Base-by-base conservation (phyloP, 371 early-diverging fungal species). In the Syncephalastrum contaminatum region DNA sequence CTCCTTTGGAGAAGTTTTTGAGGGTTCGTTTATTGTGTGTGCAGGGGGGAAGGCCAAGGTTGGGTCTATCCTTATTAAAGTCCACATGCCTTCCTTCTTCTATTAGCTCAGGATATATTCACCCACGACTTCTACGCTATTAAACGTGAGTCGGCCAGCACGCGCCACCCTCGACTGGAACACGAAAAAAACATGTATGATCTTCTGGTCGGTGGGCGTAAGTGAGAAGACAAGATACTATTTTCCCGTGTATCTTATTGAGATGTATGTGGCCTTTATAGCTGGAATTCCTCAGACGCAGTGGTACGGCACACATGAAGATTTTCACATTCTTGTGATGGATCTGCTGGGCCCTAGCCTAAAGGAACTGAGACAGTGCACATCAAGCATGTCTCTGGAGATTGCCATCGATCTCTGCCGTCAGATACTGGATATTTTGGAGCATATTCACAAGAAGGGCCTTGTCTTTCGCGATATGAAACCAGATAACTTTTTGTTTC, bases 401-500 rank as follows among this genome's bases (percentile, higher is more conserved):
- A 67, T 79, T 47, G 74, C 82, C 4, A 72, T 80, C 18, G 78
- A 84, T 36, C 53, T 83, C 7, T 81, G 81, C 12, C 71, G 75
- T 52, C 87, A 83, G 62, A 81, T 84, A 73, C 84, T 81, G 76
- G 63, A 43, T 12, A 89, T 97, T 25, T 87, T 99, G 62, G 99
- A 99, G 76, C 95, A 92, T 70, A 88, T 99, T 58, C 99, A 99
- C 73, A 88, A 92, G 60, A 95, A 95, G 41, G 75, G 75, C n/a
- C 53, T 77, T 53, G 86, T 90, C 51, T 90, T 88, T 57, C 80
- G 93, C 50, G 91, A 93, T 60, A 84, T 93, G 59, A 91, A 92
- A 68, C 99, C 99, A 4, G 99, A 99, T 69, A 99, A 99, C 82
- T 99, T 99, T 79, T 77, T 99, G 13, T 72, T 86, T 46, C 67